Evolutionary conservation across 495 filamentous ascomycete species (phyloP).

Genomic region (Neurospora intermedia): DNA sequence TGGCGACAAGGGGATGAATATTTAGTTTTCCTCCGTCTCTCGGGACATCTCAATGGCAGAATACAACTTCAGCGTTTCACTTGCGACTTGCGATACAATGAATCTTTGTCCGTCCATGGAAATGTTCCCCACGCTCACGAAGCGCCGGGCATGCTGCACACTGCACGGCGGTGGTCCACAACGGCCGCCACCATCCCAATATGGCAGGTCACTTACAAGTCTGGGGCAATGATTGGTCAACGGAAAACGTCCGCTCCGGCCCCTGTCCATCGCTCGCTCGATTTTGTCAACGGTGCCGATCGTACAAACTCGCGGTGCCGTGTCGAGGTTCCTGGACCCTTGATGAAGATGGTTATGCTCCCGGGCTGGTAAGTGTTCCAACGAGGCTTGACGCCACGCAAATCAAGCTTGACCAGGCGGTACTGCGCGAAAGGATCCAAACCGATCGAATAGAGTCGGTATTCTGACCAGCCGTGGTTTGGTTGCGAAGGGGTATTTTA

Average conservation of each 20-base stretch:
- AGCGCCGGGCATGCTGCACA: neutral
- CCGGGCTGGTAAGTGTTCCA: neutral
- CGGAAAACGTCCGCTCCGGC: neutral
- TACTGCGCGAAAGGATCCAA: neutral
- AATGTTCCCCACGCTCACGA: neutral
- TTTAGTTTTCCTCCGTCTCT: neutral
- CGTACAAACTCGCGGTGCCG: neutral
- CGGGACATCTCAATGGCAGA: neutral
- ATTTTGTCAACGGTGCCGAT: neutral
- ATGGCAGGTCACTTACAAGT: constrained; percentile 1
- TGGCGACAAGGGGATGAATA: neutral
- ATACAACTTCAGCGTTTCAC: neutral
- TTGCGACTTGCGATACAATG: neutral
- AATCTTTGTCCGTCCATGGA: neutral
- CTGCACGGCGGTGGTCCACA: neutral
- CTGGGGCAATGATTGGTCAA: constrained; percentile 1
- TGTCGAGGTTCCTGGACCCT: neutral
- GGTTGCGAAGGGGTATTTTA: neutral
- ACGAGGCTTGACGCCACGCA: neutral
- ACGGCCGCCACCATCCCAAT: constrained; percentile 1
- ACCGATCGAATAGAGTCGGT: neutral
- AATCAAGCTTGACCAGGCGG: neutral
- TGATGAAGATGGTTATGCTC: neutral
- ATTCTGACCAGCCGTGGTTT: neutral
- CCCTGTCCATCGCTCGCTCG: neutral